phyloP scores from a whole-genome alignment of 169 alveolate genomes.

The Plasmodium billcollinsi region DNA sequence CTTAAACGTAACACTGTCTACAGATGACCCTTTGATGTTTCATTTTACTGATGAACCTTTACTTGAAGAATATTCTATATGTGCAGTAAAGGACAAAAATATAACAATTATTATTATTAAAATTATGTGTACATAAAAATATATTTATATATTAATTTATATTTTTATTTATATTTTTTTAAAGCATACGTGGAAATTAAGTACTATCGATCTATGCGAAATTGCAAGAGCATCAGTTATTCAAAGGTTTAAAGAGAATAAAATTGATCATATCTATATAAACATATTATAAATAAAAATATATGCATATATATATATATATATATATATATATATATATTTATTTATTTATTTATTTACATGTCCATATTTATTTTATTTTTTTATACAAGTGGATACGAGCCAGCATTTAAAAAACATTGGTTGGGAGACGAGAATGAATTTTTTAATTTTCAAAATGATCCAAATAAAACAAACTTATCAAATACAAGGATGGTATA shows the following conservation, averaged over 20 bases:
- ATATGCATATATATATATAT: too few species aligned
- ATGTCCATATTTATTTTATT: neutral
- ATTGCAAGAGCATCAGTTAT: constrained; percentile 93
- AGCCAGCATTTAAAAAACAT: constrained; percentile 82
- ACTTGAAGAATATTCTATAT: constrained; percentile 94
- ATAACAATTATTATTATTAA: neutral
- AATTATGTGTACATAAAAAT: neutral
- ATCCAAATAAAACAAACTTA: constrained; percentile 63
- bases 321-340: too few species aligned
- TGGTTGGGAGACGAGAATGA: constrained; percentile 79
- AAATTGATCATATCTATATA: neutral
- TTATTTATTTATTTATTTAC: too few species aligned
- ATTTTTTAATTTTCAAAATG: constrained; percentile 20
- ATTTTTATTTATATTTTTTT: constrained; percentile 6
- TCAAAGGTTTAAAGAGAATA: constrained; percentile 80
- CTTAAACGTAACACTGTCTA: constrained; percentile 92
- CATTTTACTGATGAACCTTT: constrained; percentile 94
- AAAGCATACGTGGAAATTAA: constrained; percentile 90
- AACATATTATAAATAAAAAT: neutral
- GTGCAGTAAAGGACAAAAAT: constrained; percentile 78
- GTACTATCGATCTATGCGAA: constrained; percentile 92
- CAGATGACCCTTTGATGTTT: constrained; percentile 96
- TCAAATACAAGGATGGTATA: constrained; percentile 53
- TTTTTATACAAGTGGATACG: constrained; percentile 76
- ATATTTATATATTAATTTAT: neutral